Evolutionary conservation across 1,139 yeast species (phyloP), one percentile per base, ranked within the genome.

Genomic region (Spencermartinsiella ligniputridi): DNA sequence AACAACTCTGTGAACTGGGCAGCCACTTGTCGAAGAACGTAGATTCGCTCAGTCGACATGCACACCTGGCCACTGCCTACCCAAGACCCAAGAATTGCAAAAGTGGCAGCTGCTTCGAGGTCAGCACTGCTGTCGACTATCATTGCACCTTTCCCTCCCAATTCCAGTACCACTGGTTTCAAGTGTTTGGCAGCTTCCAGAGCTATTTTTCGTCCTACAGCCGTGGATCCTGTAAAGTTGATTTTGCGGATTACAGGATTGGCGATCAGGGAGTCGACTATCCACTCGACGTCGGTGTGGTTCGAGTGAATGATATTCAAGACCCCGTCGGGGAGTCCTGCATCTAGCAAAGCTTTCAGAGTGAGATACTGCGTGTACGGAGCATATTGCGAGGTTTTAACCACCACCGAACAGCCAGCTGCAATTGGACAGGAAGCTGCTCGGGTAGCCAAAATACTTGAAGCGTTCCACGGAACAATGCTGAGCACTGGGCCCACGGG

Each of bases 121-220:
- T 85, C 84, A 25, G 92, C 89, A 62, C 85, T 95, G n/a, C 72
- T 78, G 60, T 85, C 78, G 17, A 87, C 74, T 41, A 87, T 68
- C 49, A 83, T 72, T n/a, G 95, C 89, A 16, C 92, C 81, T 62
- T 87, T 87, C 49, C 96, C 96, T 52, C 96, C 96, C 60, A 90
- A 83, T 68, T 87, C 96, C 56, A 87, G 62, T n/a, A 94, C 79
- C 29, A 84, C 81, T 8, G 88, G 87, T 66, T 86, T 87, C 57
- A 76, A 60, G 52, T 75, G 70, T 9, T 73, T 62, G 17, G 88
- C 74, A 20, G 94, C 94, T 43, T 76, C 70, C 46, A 67, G 64
- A 55, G 80, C 86, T 51, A 83, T 70, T 27, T 74, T 52, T 51
- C 73, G 71, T 50, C 90, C 90, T n/a, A 84, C 80, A 19, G 70